Evolutionary conservation across 768 basidiomycete species (phyloP), one percentile per base, ranked within the genome.

Genomic region (Pisolithus orientalis): DNA sequence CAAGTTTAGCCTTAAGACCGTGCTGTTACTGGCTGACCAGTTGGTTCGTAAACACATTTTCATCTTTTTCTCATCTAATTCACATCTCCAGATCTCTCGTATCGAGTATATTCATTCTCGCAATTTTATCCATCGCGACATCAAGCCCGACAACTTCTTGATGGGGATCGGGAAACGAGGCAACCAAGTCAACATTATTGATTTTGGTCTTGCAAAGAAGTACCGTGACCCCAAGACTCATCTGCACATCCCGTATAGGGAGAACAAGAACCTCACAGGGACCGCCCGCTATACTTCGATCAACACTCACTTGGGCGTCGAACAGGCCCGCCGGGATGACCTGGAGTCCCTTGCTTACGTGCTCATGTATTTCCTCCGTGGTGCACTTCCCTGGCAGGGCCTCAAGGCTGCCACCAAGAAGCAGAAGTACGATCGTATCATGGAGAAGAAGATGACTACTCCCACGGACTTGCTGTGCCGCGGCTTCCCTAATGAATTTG

Each of bases 391-490:
- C 31, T 99, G 95, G 95, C 96, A 99, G 72, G 96, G 96, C 54
- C 83, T 99, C 68, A 99, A 99, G 77, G 96, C 96, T 54, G 95
- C 95, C 39, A 99, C 96, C 54, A 99, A 99, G 91, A 99, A 99
- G 83, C 96, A 99, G 80, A 99, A 99, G 77, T 98, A 98, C 72
- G 96, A 98, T 73, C 87, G 96, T 55, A 99, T 99, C 76, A 99
- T 99, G 96, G 96, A 99, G 76, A 99, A 99, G 84, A 99, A 99
- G 84, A 98, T 99, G 94, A 97, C 96, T 37, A 96, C 94, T 0
- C 91, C 94, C 13, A 94, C 91, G 47, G 94, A 98, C 68, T 78
- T 95, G 53, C 84, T 99, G 28, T 98, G 95, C 77, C 94, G 95
- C 60, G 94, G 92, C n/a, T 98, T 96, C 82, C 95, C 96, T 56